Conservation (phyloP, 768 basidiomycete species). For the Crucibulum laeve region DNA sequence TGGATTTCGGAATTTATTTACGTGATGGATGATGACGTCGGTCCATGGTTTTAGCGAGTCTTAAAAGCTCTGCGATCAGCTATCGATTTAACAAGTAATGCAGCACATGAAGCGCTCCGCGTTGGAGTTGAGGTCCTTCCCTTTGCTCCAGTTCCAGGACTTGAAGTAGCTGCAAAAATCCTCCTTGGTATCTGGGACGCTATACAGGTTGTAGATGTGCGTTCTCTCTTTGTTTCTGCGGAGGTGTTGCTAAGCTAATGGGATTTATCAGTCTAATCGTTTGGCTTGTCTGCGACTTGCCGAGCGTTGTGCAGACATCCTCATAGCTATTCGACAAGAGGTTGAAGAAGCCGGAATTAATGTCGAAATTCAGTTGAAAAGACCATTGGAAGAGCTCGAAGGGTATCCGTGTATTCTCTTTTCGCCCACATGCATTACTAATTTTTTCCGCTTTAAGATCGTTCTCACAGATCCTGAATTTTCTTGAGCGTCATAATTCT, state of each 20-base stretch:
- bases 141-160: conserved; percentile 46
- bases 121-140: conserved; percentile 31
- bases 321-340: conserved; percentile 51
- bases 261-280: conserved; percentile 43
- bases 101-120: conserved; percentile 31
- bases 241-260: not conserved
- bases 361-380: conserved; percentile 35
- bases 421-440: not conserved
- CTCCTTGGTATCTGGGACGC: conserved; percentile 53
- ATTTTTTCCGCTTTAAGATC: conserved; percentile 16
- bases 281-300: conserved; percentile 55
- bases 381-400: conserved; percentile 42
- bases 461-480: conserved; percentile 33
- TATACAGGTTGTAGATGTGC: conserved; percentile 49
- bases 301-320: conserved; percentile 56
- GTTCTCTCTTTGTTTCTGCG: conserved; percentile 15
- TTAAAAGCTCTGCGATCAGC: conserved; percentile 24
- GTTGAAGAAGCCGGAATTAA: conserved; percentile 38
- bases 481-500: conserved; percentile 39
- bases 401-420: conserved; percentile 23
- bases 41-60: conserved; percentile 21
- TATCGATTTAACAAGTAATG: conserved; percentile 27
- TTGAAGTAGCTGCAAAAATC: conserved; percentile 42
- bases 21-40: too few relatives aligned
- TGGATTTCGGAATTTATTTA: too few relatives aligned